These are phyloP conservation scores for Yamagishiella unicocca DNA, from an alignment of 139 green algal species.

Conservation along the genomic window DNA sequence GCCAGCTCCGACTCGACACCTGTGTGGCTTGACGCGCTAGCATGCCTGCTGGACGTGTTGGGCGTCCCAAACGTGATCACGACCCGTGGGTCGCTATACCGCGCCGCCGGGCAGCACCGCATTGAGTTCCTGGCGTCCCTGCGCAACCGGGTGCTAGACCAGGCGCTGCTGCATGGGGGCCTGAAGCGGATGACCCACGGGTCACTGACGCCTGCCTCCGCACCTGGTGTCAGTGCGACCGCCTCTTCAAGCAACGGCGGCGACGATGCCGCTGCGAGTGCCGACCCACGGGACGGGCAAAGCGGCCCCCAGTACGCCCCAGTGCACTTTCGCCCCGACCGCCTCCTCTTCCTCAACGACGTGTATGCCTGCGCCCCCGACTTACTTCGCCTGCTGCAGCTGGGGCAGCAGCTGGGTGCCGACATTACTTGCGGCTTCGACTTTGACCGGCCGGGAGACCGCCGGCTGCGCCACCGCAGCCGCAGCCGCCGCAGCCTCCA, in stretches of 20 bases:
- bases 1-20: conserved; percentile 12
- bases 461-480: neutral
- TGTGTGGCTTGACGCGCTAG: conserved; percentile 23
- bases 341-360: conserved; percentile 73
- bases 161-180: conserved; percentile 10
- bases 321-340: conserved; percentile 18
- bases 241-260: neutral
- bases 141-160: conserved; percentile 61
- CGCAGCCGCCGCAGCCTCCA: neutral
- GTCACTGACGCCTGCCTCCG: too few species aligned
- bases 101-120: conserved; percentile 9
- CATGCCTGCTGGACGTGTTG: conserved; percentile 24
- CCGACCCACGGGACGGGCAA: neutral
- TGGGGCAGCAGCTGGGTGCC: conserved; percentile 24
- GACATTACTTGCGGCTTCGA: conserved; percentile 76
- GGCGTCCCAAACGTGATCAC: neutral
- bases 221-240: neutral
- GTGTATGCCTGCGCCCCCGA: conserved; percentile 72
- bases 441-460: conserved; percentile 15
- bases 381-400: conserved; percentile 62
- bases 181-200: neutral
- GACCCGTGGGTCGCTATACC: neutral
- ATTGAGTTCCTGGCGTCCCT: conserved; percentile 68
- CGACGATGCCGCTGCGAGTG: too few species aligned
- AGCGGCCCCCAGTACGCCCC: neutral